Conservation (phyloP, 257 asterid genomes). For the Coffea canephora region DNA sequence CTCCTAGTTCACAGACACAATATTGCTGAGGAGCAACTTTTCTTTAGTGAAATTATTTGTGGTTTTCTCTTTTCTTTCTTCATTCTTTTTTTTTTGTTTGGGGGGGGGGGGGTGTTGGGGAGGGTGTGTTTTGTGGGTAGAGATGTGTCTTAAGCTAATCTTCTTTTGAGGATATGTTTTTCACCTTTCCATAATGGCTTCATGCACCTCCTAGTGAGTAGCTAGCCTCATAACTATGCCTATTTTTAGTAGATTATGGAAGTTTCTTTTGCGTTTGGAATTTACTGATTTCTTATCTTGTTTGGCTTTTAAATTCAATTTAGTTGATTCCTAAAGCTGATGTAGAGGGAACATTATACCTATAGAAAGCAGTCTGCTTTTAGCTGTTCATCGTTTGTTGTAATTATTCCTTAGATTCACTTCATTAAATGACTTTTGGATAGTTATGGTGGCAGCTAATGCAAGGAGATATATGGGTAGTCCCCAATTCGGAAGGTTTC, state of each 20-base stretch:
- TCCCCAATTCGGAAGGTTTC: conserved; percentile 57
- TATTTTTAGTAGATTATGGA: neutral
- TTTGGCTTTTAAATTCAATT: neutral
- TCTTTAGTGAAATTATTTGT: neutral
- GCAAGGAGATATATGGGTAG: conserved; percentile 92
- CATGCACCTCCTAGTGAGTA: neutral
- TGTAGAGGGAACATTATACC: neutral
- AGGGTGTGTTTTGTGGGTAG: neutral
- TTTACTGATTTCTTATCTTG: too few relatives aligned
- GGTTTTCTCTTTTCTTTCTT: neutral
- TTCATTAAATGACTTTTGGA: neutral
- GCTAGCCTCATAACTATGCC: neutral
- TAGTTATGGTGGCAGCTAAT: conserved; percentile 54
- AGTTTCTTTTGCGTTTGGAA: neutral
- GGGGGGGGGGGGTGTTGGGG: neutral
- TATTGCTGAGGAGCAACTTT: neutral
- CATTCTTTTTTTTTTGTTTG: neutral
- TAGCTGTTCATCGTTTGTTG: neutral
- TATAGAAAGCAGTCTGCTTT: neutral
- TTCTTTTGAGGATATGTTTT: neutral
- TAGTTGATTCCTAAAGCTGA: neutral
- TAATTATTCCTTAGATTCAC: neutral
- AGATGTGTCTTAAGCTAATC: neutral
- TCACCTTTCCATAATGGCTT: neutral
- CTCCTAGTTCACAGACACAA: neutral